Conservation (phyloP, 306 rosid genomes). For the Chamaecrista fasciculata region DNA sequence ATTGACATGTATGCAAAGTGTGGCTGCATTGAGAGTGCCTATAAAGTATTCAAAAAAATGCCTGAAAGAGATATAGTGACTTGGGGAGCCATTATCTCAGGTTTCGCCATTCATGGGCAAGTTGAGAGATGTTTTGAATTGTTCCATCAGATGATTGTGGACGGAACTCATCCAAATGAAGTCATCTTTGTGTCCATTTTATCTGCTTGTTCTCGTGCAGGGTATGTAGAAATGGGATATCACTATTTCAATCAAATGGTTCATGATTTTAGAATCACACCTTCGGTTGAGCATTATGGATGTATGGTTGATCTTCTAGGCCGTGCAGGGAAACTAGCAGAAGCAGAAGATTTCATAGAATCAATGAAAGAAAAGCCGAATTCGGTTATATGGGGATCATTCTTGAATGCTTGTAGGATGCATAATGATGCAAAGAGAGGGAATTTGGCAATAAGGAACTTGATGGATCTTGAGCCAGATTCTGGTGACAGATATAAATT, state of each 20-base stretch:
- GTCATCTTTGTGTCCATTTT: conserved; percentile 41
- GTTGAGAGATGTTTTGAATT: conserved; percentile 37
- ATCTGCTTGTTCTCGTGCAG: conserved; percentile 48
- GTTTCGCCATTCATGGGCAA: conserved; percentile 42
- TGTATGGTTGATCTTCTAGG: conserved; percentile 60
- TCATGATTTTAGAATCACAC: conserved; percentile 35
- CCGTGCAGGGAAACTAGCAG: conserved; percentile 41
- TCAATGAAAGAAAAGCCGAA: conserved; percentile 38
- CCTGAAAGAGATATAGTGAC: conserved; percentile 39
- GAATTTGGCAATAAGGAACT: conserved; percentile 33
- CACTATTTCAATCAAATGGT: conserved; percentile 40
- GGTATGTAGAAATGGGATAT: conserved; percentile 41
- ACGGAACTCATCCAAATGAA: conserved; percentile 44
- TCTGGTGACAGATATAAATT: conserved; percentile 53
- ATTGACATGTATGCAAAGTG: conserved; percentile 58
- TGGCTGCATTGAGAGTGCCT: conserved; percentile 40
- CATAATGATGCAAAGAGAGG: conserved; percentile 42
- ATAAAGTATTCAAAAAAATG: conserved; percentile 35
- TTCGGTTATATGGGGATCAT: conserved; percentile 45
- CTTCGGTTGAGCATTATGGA: conserved; percentile 51
- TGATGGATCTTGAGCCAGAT: conserved; percentile 38
- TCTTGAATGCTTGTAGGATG: conserved; percentile 44
- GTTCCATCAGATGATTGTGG: conserved; percentile 39
- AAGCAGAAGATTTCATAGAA: conserved; percentile 40
- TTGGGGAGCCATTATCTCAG: conserved; percentile 51